These are phyloP conservation scores for Colletotrichum scovillei DNA, from an alignment of 2,329 filamentous ascomycete species.

Conservation along the genomic window DNA sequence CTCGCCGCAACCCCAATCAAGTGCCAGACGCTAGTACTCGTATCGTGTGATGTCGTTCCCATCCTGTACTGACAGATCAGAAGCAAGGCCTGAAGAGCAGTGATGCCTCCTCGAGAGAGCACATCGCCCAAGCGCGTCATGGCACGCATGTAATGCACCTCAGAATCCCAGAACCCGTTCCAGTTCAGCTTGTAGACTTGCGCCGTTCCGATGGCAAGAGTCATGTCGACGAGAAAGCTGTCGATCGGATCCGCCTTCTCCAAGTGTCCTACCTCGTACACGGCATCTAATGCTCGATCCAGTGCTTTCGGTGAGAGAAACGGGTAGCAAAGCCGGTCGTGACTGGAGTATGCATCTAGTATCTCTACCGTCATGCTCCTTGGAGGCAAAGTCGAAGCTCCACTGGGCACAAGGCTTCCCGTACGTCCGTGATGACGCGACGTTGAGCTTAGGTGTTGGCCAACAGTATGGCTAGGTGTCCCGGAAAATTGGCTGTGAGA, in stretches of 20 bases:
- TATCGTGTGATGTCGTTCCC: slow-evolving; percentile 51
- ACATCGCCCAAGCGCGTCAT: slow-evolving; percentile 50
- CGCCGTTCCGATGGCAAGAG: slow-evolving; percentile 54
- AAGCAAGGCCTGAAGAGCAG: slow-evolving; percentile 53
- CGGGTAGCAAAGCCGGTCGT: slow-evolving; percentile 56
- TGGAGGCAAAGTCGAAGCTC: slow-evolving; percentile 43
- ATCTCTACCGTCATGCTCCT: slow-evolving; percentile 49
- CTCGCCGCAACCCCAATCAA: slow-evolving; percentile 54
- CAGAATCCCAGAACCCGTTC: slow-evolving; percentile 54
- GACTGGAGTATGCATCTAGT: slow-evolving; percentile 53
- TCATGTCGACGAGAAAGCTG: slow-evolving; percentile 55
- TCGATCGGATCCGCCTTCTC: slow-evolving; percentile 42
- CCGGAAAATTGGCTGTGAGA: slow-evolving; percentile 34
- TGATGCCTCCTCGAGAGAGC: slow-evolving; percentile 47
- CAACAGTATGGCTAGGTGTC: slow-evolving; percentile 15
- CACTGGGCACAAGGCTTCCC: slow-evolving; percentile 9
- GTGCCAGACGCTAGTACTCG: slow-evolving; percentile 55
- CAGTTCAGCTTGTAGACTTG: slow-evolving; percentile 57
- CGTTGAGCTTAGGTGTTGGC: slow-evolving; percentile 10
- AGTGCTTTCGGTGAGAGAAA: slow-evolving; percentile 48
- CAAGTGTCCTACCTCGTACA: slow-evolving; percentile 44
- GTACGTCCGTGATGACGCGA: neutral
- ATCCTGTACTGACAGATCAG: slow-evolving; percentile 56
- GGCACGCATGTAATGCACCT: slow-evolving; percentile 53
- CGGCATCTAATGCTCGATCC: slow-evolving; percentile 41